Percentiles rank a stretch among this genome's conserved stretches.
Conservation (phyloP, 495 filamentous ascomycete genomes). For the Penicillium cinerascens region DNA sequence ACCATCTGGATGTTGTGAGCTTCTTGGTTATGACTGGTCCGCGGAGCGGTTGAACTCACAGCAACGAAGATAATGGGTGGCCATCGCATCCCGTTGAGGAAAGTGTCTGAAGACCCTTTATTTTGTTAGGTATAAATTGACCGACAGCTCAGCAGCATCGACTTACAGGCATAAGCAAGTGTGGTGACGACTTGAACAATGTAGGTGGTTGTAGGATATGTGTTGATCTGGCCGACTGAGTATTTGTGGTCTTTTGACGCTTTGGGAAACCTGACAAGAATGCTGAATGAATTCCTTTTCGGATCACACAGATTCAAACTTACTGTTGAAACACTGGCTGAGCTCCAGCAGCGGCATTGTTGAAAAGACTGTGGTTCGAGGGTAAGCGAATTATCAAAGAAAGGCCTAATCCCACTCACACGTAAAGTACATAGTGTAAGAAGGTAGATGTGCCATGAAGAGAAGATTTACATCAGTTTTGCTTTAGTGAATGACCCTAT, state of each 20-base stretch:
- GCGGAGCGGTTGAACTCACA: slow-evolving; percentile 19
- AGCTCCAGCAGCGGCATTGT: slow-evolving; percentile 30
- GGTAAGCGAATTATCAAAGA: not conserved
- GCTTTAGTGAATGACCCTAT: slow-evolving; percentile 43
- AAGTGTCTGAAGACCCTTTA: slow-evolving; percentile 45
- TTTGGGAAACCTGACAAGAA: slow-evolving; percentile 33
- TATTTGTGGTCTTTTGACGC: slow-evolving; percentile 35
- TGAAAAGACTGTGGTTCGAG: slow-evolving; percentile 29
- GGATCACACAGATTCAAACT: not conserved
- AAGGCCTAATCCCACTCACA: slow-evolving; percentile 19
- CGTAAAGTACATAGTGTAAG: slow-evolving; percentile 43
- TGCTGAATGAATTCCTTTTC: not conserved
- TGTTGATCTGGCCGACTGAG: slow-evolving; percentile 39
- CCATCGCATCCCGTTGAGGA: slow-evolving; percentile 54
- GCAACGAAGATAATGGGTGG: slow-evolving; percentile 51
- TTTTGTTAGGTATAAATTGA: slow-evolving; percentile 3
- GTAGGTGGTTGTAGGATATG: slow-evolving; percentile 44
- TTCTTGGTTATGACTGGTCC: not conserved
- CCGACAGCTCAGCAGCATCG: not conserved
- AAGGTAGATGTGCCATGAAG: slow-evolving; percentile 50
- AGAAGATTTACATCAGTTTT: slow-evolving; percentile 52
- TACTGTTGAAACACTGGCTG: slow-evolving; percentile 41
- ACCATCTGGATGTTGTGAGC: slow-evolving; percentile 18
- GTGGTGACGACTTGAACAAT: slow-evolving; percentile 48
- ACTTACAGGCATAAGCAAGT: slow-evolving; percentile 42